A percentile compares a stretch with the other conserved stretches of the same genome.
Conservation (phyloP, 2,329 filamentous ascomycete genomes). For the Aspergillus arachidicola region DNA sequence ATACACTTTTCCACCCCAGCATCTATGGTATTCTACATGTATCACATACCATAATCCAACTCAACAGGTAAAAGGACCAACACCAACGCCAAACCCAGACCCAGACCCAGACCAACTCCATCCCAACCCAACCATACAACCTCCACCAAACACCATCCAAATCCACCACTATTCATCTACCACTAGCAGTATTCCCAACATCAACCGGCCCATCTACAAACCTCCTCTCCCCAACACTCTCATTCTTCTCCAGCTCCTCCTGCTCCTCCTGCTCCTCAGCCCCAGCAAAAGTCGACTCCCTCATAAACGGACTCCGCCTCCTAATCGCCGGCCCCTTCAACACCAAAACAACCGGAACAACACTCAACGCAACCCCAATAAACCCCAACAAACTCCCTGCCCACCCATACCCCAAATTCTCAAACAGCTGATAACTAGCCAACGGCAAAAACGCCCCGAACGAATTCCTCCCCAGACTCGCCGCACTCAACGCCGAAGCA, state of each 20-base stretch:
- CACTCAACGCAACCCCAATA: constrained; percentile 41
- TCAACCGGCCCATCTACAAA: not conserved
- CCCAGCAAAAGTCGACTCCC: constrained; percentile 26
- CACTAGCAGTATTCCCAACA: not conserved
- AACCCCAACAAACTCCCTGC: constrained; percentile 48
- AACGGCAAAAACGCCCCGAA: constrained; percentile 53
- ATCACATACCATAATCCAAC: not conserved
- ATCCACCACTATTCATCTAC: not conserved
- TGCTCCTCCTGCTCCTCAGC: too few species aligned
- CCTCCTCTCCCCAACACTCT: not conserved
- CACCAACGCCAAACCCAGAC: too few species aligned
- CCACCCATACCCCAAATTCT: constrained; percentile 47
- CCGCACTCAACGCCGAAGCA: constrained; percentile 50
- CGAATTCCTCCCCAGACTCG: constrained; percentile 47
- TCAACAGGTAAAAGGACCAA: not conserved
- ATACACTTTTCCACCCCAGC: too few species aligned
- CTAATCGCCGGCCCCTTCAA: constrained; percentile 45
- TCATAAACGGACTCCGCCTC: constrained; percentile 33
- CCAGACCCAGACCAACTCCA: too few species aligned
- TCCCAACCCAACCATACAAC: not conserved
- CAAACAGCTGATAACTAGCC: constrained; percentile 44
- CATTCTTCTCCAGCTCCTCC: constrained; percentile 1
- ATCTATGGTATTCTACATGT: not conserved
- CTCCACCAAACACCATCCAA: not conserved
- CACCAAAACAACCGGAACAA: constrained; percentile 46